Evolutionary conservation across 2,329 filamentous ascomycete genomes (phyloP).

Genomic region (Calonectria pteridis): DNA sequence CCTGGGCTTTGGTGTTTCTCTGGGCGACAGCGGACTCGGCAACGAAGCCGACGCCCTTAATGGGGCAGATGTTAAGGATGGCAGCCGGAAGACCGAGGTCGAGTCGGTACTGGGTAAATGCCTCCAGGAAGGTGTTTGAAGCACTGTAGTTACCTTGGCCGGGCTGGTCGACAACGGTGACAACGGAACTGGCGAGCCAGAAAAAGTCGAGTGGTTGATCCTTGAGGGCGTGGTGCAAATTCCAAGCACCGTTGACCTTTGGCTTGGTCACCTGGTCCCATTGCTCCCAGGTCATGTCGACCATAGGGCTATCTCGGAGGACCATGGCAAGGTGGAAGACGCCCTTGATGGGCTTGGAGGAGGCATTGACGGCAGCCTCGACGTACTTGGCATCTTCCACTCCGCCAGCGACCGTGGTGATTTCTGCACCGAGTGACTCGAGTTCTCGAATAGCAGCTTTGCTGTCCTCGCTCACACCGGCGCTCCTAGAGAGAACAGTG

Average conservation of each 20-base stretch:
- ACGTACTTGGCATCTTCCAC: slow-evolving; percentile 48
- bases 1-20: slow-evolving; percentile 16
- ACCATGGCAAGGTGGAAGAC: slow-evolving; percentile 58
- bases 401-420: slow-evolving; percentile 48
- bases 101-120: slow-evolving; percentile 53
- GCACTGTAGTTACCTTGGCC: slow-evolving; percentile 58
- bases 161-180: slow-evolving; percentile 49
- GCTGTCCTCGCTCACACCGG: slow-evolving; percentile 13
- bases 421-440: slow-evolving; percentile 40
- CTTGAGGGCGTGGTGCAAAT: slow-evolving; percentile 50
- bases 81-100: slow-evolving; percentile 51
- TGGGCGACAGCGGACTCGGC: slow-evolving; percentile 30
- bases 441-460: slow-evolving; percentile 40
- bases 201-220: slow-evolving; percentile 52
- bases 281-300: slow-evolving; percentile 50
- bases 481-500: slow-evolving; percentile 28
- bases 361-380: slow-evolving; percentile 32
- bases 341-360: slow-evolving; percentile 49
- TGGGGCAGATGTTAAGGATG: slow-evolving; percentile 51
- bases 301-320: slow-evolving; percentile 37
- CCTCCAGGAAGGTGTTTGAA: slow-evolving; percentile 56
- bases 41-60: slow-evolving; percentile 55
- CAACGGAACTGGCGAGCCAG: slow-evolving; percentile 50
- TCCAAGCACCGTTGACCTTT: slow-evolving; percentile 54
- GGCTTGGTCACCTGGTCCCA: slow-evolving; percentile 45